Evolutionary conservation across 345 rosid genomes (phyloP).

Genomic region (Abelmoschus esculentus): DNA sequence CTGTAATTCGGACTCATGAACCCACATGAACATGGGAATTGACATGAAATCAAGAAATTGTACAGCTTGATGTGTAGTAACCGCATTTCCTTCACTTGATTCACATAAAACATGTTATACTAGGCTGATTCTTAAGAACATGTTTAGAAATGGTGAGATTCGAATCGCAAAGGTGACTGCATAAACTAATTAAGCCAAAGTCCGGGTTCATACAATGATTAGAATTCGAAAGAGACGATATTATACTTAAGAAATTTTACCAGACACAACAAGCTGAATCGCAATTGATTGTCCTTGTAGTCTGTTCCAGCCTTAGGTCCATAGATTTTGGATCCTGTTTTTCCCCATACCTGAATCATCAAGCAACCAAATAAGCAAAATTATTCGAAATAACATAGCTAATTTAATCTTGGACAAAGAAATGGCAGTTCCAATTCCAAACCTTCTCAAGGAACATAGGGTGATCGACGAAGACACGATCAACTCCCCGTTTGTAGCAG

Average conservation of each 20-base stretch:
- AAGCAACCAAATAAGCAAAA: background rate
- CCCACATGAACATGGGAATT: background rate
- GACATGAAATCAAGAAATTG: background rate
- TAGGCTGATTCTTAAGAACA: no score
- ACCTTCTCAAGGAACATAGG: slow-evolving; percentile 92
- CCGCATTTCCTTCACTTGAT: background rate
- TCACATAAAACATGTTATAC: background rate
- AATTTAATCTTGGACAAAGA: background rate
- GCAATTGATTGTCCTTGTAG: slow-evolving; percentile 76
- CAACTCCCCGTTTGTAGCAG: slow-evolving; percentile 84
- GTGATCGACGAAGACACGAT: slow-evolving; percentile 88
- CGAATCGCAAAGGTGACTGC: background rate
- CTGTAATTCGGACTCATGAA: background rate
- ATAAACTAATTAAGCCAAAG: no score
- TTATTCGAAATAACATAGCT: background rate
- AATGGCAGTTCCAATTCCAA: slow-evolving; percentile 15
- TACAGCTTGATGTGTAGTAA: background rate
- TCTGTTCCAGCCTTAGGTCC: slow-evolving; percentile 72
- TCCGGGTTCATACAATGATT: no score
- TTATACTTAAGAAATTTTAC: slow-evolving; percentile 22
- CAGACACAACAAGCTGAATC: slow-evolving; percentile 77
- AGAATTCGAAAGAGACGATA: background rate
- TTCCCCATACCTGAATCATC: slow-evolving; percentile 54
- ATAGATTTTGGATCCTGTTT: slow-evolving; percentile 77
- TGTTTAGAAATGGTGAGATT: background rate